phyloP scores from a whole-genome alignment of 2,329 filamentous ascomycete genomes.

The Sporothrix inflata region DNA sequence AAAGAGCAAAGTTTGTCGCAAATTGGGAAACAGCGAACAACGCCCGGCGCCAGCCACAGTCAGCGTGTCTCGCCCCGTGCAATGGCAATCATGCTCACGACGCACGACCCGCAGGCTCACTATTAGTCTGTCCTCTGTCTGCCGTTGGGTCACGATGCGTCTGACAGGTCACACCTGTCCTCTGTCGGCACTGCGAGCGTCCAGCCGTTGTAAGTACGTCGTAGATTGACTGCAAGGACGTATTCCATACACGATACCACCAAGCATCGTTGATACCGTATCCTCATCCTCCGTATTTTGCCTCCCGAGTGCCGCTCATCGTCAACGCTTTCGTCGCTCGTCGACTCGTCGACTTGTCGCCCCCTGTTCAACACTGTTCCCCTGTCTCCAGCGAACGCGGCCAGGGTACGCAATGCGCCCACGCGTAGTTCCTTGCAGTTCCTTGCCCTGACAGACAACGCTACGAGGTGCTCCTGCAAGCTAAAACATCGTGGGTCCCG shows the following conservation, averaged over 20 bases:
- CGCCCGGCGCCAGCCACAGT: background rate
- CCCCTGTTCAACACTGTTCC: background rate
- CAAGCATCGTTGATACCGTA: background rate
- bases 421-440: conserved; percentile 15
- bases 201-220: background rate
- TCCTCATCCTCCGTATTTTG: background rate
- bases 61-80: background rate
- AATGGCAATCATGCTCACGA: background rate
- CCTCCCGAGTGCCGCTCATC: background rate
- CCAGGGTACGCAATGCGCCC: conserved; percentile 5
- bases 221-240: background rate
- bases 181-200: conserved; percentile 8
- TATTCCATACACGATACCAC: background rate
- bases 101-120: background rate
- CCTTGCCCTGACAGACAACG: background rate
- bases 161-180: conserved; percentile 16
- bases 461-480: background rate
- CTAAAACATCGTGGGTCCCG: background rate
- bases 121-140: background rate
- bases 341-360: background rate
- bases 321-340: background rate
- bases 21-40: background rate
- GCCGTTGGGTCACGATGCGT: background rate
- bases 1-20: background rate
- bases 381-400: conserved; percentile 1